Base-by-base conservation (phyloP, 805 yeast species). In the Yamadazyma scolyti region DNA sequence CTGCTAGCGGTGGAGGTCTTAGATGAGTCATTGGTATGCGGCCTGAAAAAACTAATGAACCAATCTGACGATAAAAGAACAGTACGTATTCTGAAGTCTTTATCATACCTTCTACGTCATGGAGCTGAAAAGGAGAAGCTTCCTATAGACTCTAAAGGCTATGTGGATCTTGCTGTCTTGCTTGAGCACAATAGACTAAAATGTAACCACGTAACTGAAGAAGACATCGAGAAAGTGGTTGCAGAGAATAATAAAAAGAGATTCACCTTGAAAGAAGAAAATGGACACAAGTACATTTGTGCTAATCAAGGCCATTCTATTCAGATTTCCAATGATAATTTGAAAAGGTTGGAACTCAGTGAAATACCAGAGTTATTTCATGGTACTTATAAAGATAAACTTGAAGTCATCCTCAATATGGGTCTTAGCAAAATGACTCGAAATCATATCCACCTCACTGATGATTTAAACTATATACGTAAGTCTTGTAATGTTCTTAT, bases 221-320 rank as follows among this genome's bases (percentile, higher is more conserved):
- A 70, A 10, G 93, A 83, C 36, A 50, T 93, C 3, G 46, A 61
- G 24, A 47, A 74, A 12, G 69, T 87, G 1, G 96, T 88, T 1
- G 65, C 54, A 0, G 61, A 53, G 6, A 84, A 89, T 46, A 77
- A 71, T 32, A 90, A 90, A 57, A 68, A 79, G 44, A 55, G 98
- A 33, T 90, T 79, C 56, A 68, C 70, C 20, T 38, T 88, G 9
- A 60, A 54, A 8, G 34, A 32, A 4, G 44, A 44, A 7, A 56
- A 52, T 5, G 58, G 44, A 4, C 56, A 51, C 8, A 14, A 22
- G 24, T 40, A 23, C 12, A 63, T 90, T n/a, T 76, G 97, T 50
- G 97, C 98, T 3, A 80, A 81, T 31, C 98, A 93, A 56, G 98
- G 98, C 4, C 98, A 93, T 54, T 78, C 95, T 0, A 58, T 90